Evolutionary conservation across 176 grass and related monocot genomes (phyloP).

Genomic region (Musa troglodytarum): DNA sequence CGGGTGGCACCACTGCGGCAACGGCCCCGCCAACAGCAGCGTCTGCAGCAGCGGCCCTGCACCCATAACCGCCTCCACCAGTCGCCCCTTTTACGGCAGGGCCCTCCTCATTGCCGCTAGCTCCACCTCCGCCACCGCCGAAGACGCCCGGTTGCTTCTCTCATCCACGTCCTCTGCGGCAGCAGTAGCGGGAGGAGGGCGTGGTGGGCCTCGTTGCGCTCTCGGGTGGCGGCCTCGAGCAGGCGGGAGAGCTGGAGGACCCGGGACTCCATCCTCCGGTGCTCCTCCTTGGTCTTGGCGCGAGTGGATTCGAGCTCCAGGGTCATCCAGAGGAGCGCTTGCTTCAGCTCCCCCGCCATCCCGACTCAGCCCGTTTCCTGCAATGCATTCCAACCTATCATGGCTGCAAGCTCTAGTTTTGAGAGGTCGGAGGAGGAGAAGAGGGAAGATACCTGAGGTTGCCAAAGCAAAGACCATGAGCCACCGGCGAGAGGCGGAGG

Average conservation of each 20-base stretch:
- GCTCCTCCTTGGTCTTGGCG: conserved; percentile 48
- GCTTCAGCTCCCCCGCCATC: conserved; percentile 37
- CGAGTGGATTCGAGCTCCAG: conserved; percentile 58
- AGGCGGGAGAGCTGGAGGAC: conserved; percentile 51
- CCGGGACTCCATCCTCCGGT: conserved; percentile 50
- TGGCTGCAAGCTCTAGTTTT: neutral
- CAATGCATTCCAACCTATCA: neutral
- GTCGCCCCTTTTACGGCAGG: conserved; percentile 64
- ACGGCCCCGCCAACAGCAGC: conserved; percentile 71
- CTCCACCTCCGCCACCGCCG: conserved; percentile 27
- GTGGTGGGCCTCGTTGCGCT: conserved; percentile 80
- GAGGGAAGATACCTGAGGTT: neutral
- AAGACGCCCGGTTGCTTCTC: conserved; percentile 6
- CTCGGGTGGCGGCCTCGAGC: conserved; percentile 43
- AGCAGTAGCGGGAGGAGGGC: conserved; percentile 33
- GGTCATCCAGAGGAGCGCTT: conserved; percentile 43
- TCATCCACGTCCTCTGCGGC: neutral
- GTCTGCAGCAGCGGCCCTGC: conserved; percentile 76
- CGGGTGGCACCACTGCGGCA: conserved; percentile 86
- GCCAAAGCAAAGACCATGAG: neutral
- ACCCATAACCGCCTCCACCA: conserved; percentile 82
- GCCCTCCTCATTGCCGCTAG: conserved; percentile 44
- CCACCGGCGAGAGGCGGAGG: neutral
- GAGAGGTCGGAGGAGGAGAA: neutral
- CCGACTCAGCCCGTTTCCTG: neutral